These are phyloP conservation scores for Polytolypa hystricis DNA, from an alignment of 2,329 filamentous ascomycete genomes.

Conservation along the genomic window DNA sequence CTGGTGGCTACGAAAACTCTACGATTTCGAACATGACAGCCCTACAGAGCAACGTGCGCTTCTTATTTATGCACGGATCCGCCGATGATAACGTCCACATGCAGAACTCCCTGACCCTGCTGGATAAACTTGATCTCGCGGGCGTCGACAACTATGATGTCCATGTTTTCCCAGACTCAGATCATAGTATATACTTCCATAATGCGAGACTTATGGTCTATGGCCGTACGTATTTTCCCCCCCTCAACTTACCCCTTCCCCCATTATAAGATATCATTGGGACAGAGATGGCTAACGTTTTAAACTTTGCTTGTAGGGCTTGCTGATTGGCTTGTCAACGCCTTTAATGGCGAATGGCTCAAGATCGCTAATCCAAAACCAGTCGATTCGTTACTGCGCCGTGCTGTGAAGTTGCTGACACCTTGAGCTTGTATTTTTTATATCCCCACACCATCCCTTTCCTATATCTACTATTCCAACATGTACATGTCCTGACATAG, in stretches of 20 bases:
- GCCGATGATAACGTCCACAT: slow-evolving; percentile 96
- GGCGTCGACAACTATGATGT: slow-evolving; percentile 90
- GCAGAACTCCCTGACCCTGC: slow-evolving; percentile 78
- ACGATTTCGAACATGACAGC: slow-evolving; percentile 64
- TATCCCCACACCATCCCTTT: not conserved
- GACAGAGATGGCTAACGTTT: not conserved
- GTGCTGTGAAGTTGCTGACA: slow-evolving; percentile 1
- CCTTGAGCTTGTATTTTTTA: not conserved
- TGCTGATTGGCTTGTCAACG: slow-evolving; percentile 83
- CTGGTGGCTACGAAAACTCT: slow-evolving; percentile 61
- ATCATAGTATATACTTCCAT: slow-evolving; percentile 92
- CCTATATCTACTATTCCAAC: no score
- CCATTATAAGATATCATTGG: no score
- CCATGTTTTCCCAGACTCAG: slow-evolving; percentile 90
- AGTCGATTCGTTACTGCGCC: slow-evolving; percentile 19
- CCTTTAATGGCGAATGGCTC: slow-evolving; percentile 94
- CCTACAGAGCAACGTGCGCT: slow-evolving; percentile 66
- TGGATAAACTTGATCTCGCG: slow-evolving; percentile 75
- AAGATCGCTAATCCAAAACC: slow-evolving; percentile 44
- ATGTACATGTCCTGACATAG: no score
- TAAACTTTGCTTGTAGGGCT: slow-evolving; percentile 19
- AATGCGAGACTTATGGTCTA: slow-evolving; percentile 86
- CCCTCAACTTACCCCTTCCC: not conserved
- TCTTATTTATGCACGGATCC: slow-evolving; percentile 92
- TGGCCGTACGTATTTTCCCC: slow-evolving; percentile 56